A percentile compares a stretch with the other conserved stretches of the same genome.
Evolutionary conservation across 2,329 filamentous ascomycete genomes (phyloP).

Genomic region (Thelonectria olida): DNA sequence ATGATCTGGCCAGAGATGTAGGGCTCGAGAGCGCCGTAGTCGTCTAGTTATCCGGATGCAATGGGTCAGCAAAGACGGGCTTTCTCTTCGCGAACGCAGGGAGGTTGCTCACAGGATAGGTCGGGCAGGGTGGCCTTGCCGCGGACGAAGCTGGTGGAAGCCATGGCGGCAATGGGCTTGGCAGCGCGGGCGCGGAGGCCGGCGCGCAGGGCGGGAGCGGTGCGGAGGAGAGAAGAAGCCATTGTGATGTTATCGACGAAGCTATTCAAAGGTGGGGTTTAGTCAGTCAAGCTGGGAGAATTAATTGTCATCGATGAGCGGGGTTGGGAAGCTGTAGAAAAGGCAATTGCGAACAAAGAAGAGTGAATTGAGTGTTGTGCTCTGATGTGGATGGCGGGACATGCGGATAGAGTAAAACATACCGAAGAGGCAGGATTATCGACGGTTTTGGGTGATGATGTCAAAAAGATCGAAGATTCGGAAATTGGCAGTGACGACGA

Average conservation of each 20-base stretch:
- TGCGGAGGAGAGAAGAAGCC: conserved; percentile 80
- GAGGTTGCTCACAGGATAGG: conserved; percentile 63
- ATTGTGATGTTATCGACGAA: conserved; percentile 57
- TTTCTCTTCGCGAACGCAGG: neutral
- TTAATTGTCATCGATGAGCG: neutral
- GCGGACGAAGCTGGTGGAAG: conserved; percentile 80
- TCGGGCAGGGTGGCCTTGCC: conserved; percentile 95
- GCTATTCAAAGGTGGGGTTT: conserved; percentile 17
- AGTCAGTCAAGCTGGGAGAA: conserved; percentile 19
- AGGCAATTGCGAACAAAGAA: neutral
- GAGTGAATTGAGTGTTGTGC: neutral
- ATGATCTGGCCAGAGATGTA: conserved; percentile 89
- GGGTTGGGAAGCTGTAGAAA: neutral
- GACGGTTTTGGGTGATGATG: conserved; percentile 38
- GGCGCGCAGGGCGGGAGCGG: conserved; percentile 72
- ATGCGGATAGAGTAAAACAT: neutral
- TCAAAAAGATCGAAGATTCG: conserved; percentile 35
- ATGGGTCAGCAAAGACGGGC: neutral
- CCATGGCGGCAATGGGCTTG: conserved; percentile 70
- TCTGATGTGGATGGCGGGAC: neutral
- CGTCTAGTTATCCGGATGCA: conserved; percentile 66
- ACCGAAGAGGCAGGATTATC: conserved; percentile 6
- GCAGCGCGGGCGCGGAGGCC: conserved; percentile 74
- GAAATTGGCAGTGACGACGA: conserved; percentile 24
- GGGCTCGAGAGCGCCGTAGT: conserved; percentile 94